phyloP scores from a whole-genome alignment of 306 rosid species.

The Glycine soja region DNA sequence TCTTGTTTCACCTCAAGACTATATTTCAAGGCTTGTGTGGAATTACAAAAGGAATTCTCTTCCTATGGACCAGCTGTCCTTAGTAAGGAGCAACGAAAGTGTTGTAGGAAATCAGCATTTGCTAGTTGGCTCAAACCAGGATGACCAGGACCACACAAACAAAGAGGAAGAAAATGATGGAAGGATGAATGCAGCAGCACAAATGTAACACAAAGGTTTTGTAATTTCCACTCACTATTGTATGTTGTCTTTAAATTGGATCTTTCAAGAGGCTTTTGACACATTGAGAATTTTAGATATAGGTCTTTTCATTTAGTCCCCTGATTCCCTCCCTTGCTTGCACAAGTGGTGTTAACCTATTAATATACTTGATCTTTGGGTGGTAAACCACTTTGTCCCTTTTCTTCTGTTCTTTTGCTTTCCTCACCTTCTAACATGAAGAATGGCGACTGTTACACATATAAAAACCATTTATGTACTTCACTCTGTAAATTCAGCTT shows the following conservation, averaged over 20 bases:
- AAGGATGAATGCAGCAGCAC: conserved; percentile 52
- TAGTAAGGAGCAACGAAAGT: conserved; percentile 44
- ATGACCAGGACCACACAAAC: conserved; percentile 45
- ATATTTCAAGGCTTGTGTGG: conserved; percentile 97
- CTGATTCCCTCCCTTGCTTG: not conserved
- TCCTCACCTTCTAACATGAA: not conserved
- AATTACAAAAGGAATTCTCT: conserved; percentile 81
- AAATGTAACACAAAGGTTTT: conserved; percentile 50
- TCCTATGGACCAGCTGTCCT: conserved; percentile 63
- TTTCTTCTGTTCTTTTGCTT: not conserved
- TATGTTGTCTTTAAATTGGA: conserved; percentile 26
- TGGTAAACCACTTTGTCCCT: not conserved
- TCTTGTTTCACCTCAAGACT: conserved; percentile 91
- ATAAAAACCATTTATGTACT: not conserved
- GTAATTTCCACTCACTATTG: conserved; percentile 30
- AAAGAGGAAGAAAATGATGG: conserved; percentile 56
- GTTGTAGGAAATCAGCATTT: conserved; percentile 48
- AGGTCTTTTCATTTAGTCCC: not conserved
- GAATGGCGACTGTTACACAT: conserved; percentile 4
- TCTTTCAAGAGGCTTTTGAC: conserved; percentile 8
- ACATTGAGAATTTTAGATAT: not conserved
- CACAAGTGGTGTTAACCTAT: not conserved
- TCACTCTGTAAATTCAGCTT: conserved; percentile 7
- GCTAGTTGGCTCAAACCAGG: conserved; percentile 55
- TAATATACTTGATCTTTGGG: not conserved